A percentile compares a stretch with the other conserved stretches of the same genome.
Conservation (phyloP, 2,329 filamentous ascomycete genomes). For the Fusarium sp. region DNA sequence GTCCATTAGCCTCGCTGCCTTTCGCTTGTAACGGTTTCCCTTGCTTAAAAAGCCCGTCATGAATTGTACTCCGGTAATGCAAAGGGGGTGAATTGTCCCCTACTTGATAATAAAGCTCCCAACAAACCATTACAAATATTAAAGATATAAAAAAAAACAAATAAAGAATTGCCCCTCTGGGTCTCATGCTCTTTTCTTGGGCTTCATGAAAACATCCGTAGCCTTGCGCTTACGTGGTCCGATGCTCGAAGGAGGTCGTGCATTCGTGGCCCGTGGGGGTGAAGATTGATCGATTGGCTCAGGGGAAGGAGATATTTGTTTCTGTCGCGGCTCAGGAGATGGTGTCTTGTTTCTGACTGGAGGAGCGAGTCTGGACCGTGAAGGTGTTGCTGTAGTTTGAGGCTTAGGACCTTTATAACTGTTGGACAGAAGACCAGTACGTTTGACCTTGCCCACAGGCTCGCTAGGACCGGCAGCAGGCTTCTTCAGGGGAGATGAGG, state of each 20-base stretch:
- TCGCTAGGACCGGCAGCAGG: slow-evolving; percentile 4
- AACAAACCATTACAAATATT: neutral
- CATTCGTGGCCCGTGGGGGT: slow-evolving; percentile 26
- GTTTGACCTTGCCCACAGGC: slow-evolving; percentile 20
- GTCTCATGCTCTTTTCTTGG: slow-evolving; percentile 54
- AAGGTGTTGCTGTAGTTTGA: slow-evolving; percentile 20
- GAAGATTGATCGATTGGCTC: slow-evolving; percentile 34
- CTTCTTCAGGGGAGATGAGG: slow-evolving; percentile 42
- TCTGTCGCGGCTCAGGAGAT: slow-evolving; percentile 31
- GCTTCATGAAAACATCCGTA: slow-evolving; percentile 64
- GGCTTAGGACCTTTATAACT: slow-evolving; percentile 43
- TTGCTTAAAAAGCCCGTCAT: neutral
- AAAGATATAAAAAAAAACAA: neutral
- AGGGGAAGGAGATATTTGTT: slow-evolving; percentile 40
- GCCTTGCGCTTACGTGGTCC: slow-evolving; percentile 58
- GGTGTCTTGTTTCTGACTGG: slow-evolving; percentile 21
- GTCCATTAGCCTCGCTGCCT: neutral
- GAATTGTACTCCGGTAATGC: slow-evolving; percentile 9
- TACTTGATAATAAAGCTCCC: neutral
- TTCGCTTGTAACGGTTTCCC: slow-evolving; percentile 3
- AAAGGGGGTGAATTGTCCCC: neutral
- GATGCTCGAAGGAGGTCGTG: slow-evolving; percentile 14
- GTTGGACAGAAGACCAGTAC: slow-evolving; percentile 47
- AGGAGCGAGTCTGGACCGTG: slow-evolving; percentile 14
- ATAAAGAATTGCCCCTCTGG: neutral